These are phyloP conservation scores for Amauroascus niger DNA, from an alignment of 2,329 filamentous ascomycete species.

Conservation along the genomic window DNA sequence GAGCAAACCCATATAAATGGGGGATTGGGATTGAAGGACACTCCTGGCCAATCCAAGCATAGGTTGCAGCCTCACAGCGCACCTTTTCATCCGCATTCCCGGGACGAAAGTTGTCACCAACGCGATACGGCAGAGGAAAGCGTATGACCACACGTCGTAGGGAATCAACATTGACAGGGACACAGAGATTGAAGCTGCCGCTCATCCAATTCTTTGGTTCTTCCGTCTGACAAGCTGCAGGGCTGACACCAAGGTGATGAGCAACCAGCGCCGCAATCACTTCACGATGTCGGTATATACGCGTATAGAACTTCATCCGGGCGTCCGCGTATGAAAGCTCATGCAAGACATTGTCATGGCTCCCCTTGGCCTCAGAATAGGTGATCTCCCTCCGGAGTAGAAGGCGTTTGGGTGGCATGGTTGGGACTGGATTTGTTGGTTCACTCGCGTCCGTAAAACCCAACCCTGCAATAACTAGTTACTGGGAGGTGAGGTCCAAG, in stretches of 20 bases:
- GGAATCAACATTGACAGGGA: constrained; percentile 14
- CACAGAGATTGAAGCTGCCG: constrained; percentile 33
- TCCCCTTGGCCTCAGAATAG: constrained; percentile 19
- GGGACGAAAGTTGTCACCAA: constrained; percentile 8
- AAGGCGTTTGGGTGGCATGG: constrained; percentile 5
- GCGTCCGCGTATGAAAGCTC: constrained; percentile 19
- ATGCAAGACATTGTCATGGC: constrained; percentile 22
- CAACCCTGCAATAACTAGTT: too few relatives aligned
- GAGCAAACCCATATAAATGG: constrained; percentile 16
- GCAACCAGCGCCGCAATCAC: constrained; percentile 12
- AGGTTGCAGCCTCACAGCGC: constrained; percentile 14
- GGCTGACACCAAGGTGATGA: constrained; percentile 14
- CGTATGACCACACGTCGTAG: constrained; percentile 7
- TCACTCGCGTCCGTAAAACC: neutral
- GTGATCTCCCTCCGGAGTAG: constrained; percentile 21
- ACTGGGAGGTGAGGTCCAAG: too few relatives aligned
- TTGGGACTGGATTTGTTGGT: neutral
- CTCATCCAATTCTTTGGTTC: constrained; percentile 19
- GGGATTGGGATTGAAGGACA: constrained; percentile 15
- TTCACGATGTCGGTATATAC: constrained; percentile 8
- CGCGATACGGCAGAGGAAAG: constrained; percentile 10
- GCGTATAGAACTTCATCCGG: constrained; percentile 12
- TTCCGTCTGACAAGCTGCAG: constrained; percentile 8
- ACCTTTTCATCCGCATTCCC: constrained; percentile 12
- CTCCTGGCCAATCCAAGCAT: constrained; percentile 14